phyloP scores from a whole-genome alignment of 345 rosid species.

The Melaleuca quinquenervia region DNA sequence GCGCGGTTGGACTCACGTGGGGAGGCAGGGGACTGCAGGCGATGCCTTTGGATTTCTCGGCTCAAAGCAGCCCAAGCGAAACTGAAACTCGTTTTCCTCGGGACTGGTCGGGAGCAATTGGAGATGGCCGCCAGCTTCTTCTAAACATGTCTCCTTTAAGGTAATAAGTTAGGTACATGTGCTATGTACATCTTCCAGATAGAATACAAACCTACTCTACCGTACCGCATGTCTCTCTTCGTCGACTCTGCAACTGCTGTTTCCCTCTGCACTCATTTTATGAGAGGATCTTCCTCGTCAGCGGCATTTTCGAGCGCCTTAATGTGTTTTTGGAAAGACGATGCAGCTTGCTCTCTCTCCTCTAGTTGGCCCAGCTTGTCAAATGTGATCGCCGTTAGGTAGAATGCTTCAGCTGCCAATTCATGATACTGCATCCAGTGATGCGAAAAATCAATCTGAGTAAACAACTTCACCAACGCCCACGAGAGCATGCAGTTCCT shows the following conservation, averaged over 20 bases:
- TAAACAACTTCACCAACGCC: too few relatives aligned
- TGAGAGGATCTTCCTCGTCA: conserved; percentile 24
- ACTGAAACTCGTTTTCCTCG: too few relatives aligned
- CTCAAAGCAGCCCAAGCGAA: too few relatives aligned
- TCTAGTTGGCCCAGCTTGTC: conserved; percentile 49
- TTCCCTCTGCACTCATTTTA: neutral
- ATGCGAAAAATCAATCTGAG: neutral
- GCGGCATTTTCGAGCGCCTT: conserved; percentile 59
- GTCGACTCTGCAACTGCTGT: neutral
- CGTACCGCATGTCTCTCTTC: neutral
- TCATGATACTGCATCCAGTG: conserved; percentile 64
- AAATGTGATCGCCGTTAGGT: conserved; percentile 55
- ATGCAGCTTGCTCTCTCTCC: conserved; percentile 77
- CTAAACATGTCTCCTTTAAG: too few relatives aligned
- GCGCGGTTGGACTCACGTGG: too few relatives aligned
- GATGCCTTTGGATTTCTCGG: too few relatives aligned
- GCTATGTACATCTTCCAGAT: neutral
- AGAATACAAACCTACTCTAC: neutral
- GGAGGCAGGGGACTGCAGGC: too few relatives aligned
- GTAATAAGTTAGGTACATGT: too few relatives aligned
- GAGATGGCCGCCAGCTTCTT: too few relatives aligned
- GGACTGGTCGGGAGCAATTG: too few relatives aligned
- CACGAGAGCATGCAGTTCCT: too few relatives aligned
- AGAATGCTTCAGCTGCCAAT: conserved; percentile 71
- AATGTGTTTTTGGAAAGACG: conserved; percentile 58